phyloP scores from a whole-genome alignment of 1,284 basidiomycete genomes.

The Coniophora puteana region DNA sequence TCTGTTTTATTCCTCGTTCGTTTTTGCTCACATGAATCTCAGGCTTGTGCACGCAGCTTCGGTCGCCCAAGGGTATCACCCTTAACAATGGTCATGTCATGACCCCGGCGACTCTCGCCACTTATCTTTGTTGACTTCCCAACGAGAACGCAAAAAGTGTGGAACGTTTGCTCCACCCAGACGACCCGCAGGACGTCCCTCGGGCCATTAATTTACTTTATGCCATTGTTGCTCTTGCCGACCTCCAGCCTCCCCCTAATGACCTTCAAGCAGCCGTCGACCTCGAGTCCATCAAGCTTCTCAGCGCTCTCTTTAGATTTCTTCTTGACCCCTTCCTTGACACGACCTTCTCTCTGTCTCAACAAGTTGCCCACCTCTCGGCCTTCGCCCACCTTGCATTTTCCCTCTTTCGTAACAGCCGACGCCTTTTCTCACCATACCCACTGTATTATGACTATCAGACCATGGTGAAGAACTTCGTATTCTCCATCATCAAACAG shows the following conservation, averaged over 20 bases:
- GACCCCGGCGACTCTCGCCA: slow-evolving; percentile 8
- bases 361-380: slow-evolving; percentile 3
- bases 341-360: not conserved
- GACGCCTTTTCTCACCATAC: not conserved
- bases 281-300: slow-evolving; percentile 3
- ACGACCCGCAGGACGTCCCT: slow-evolving; percentile 19
- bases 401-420: not conserved
- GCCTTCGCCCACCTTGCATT: not conserved
- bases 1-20: too few species aligned
- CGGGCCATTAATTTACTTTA: slow-evolving; percentile 14
- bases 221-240: slow-evolving; percentile 3
- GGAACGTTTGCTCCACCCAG: slow-evolving; percentile 9
- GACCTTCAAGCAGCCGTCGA: slow-evolving; percentile 1
- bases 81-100: slow-evolving; percentile 10
- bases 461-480: slow-evolving; percentile 6
- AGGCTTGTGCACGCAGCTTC: slow-evolving; percentile 12
- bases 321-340: slow-evolving; percentile 7
- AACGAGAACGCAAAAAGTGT: not conserved
- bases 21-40: not conserved
- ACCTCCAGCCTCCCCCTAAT: slow-evolving; percentile 1
- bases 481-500: slow-evolving; percentile 5
- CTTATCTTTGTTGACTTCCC: not conserved
- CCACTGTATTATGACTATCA: slow-evolving; percentile 4
- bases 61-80: slow-evolving; percentile 8
- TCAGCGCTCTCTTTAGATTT: not conserved